Base-by-base conservation (phyloP, 169 alveolate genomes). In the Cryptosporidium sp. region DNA sequence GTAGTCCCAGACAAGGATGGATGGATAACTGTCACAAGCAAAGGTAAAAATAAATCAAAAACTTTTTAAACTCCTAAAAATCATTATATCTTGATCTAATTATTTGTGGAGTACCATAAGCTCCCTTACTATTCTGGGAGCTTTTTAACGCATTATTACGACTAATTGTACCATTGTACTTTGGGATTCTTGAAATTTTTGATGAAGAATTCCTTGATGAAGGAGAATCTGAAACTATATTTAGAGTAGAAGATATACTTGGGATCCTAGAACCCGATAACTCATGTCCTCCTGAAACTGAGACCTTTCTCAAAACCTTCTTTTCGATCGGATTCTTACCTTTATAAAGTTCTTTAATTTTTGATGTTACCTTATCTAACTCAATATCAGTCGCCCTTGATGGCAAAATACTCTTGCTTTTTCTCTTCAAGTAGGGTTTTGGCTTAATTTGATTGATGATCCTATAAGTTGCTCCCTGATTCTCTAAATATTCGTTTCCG, bases 181-280 rank as follows among this genome's bases (percentile, higher is more conserved):
- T 73, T 26, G 86, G 86, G 31, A 73, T 73, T 73, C 86, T 73
- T 37, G 86, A 73, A 33, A 59, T 59, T 50, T 73, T 73, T 29
- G 86, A 52, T 51, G 86, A 73, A 51, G 86, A 73, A 73, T 59
- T 55, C 41, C 86, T 37, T 58, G 86, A 73, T 23, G 71, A 73
- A 35, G 86, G 86, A 23, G 86, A 73, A 73, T 59, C 58, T 18
- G 86, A 55, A 55, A 73, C 37, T 51, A 52, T 52, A n/a, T 58
- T 73, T 18, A 73, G 41, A 73, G 29, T 51, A 16, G 71, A 55
- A 33, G 86, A 59, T 59, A 37, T 55, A 52, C 61, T 43, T 23
- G 86, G 86, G 8, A 73, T 73, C 68, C 68, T 73, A 26, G 85
- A 71, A 35, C 69, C 67, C 10, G 86, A 26, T 45, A 21, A 21